Percentiles rank a stretch among this genome's conserved stretches.
Evolutionary conservation across 2,329 filamentous ascomycete species (phyloP).

Genomic region (Cladosporium oxysporum): DNA sequence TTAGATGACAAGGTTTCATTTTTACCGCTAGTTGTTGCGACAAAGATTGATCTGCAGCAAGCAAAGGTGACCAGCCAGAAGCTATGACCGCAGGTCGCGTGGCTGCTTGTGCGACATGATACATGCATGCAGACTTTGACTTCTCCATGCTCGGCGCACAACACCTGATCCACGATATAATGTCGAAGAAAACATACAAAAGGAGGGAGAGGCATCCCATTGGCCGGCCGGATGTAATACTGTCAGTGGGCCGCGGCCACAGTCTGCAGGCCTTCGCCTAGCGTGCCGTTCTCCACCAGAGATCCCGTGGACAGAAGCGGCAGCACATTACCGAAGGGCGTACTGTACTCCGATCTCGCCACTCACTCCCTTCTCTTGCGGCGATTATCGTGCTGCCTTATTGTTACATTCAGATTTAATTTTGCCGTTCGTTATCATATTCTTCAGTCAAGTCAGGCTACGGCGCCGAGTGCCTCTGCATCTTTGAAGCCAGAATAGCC

Average conservation of each 20-base stretch:
- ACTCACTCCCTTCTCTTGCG: not conserved
- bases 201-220: not conserved
- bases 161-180: not conserved
- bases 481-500: not conserved
- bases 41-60: not conserved
- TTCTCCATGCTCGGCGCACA: not conserved
- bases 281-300: constrained; percentile 12
- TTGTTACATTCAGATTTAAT: not conserved
- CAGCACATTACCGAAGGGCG: not conserved
- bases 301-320: constrained; percentile 5
- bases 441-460: not conserved
- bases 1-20: not conserved
- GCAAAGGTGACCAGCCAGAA: not conserved
- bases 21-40: not conserved
- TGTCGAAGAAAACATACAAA: not conserved
- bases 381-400: not conserved
- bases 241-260: constrained; percentile 4
- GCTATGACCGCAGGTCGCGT: not conserved
- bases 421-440: not conserved
- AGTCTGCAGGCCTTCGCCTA: constrained; percentile 14
- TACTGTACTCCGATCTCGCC: not conserved
- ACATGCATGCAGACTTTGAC: not conserved
- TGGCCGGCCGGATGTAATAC: constrained; percentile 3
- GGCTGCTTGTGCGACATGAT: not conserved
- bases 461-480: not conserved